phyloP scores from a whole-genome alignment of 2,329 filamentous ascomycete species.

The Colletotrichum brevisporum region DNA sequence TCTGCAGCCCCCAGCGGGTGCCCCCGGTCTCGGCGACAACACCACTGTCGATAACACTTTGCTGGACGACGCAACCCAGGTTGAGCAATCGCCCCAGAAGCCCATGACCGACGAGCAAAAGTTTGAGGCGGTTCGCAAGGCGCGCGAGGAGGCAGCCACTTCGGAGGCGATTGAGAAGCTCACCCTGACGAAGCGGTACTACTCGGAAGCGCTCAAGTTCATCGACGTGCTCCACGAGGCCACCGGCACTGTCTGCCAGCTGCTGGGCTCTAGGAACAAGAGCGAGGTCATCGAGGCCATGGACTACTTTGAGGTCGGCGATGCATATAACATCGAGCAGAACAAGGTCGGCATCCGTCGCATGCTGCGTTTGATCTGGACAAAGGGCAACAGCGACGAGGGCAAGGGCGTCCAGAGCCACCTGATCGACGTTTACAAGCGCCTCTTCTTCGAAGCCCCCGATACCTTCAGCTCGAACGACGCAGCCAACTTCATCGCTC shows the following conservation, averaged over 20 bases:
- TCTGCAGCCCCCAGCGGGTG: slow-evolving; percentile 82
- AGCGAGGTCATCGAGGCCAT: slow-evolving; percentile 99
- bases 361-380: slow-evolving; percentile 98
- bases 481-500: slow-evolving; percentile 93
- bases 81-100: slow-evolving; percentile 72
- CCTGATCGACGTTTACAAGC: slow-evolving; percentile 95
- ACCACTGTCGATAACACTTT: slow-evolving; percentile 81
- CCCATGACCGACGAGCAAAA: slow-evolving; percentile 86
- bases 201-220: slow-evolving; percentile 92
- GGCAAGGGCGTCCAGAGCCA: slow-evolving; percentile 98
- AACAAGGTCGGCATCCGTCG: slow-evolving; percentile 92
- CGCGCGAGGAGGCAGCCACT: slow-evolving; percentile 88
- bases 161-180: slow-evolving; percentile 90
- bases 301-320: slow-evolving; percentile 96
- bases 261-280: slow-evolving; percentile 96
- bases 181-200: slow-evolving; percentile 90
- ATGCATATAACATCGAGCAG: slow-evolving; percentile 96
- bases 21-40: slow-evolving; percentile 80
- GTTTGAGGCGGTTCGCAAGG: slow-evolving; percentile 80
- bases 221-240: slow-evolving; percentile 91
- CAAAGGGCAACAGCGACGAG: slow-evolving; percentile 98
- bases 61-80: slow-evolving; percentile 89
- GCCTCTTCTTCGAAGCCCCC: slow-evolving; percentile 95
- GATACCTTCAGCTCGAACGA: slow-evolving; percentile 90
- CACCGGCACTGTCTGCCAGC: slow-evolving; percentile 84